Base-by-base conservation (phyloP, 2,329 filamentous ascomycete genomes). In the Diaporthe sp. region DNA sequence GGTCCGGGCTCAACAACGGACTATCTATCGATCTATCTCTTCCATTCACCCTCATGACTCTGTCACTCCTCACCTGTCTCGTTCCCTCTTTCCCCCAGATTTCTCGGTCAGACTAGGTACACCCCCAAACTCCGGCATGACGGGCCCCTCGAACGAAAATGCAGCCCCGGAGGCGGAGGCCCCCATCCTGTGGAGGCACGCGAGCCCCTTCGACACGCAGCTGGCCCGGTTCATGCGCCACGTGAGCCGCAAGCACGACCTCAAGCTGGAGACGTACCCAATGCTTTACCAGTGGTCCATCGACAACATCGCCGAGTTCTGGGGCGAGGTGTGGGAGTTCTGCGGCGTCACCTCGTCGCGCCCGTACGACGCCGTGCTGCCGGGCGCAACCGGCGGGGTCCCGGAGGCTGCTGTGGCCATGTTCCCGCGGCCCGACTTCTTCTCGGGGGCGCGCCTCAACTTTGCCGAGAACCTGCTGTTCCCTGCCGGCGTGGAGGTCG, bases 401-500 rank as follows among this genome's bases (percentile, higher is more conserved):
- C 57, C 86, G 98, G 25, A 90, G 94, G 34, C 82, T 89, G 55
- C 84, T 90, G 73, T 89, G 92, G 8, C 91, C 62, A 94, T 98
- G 89, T 98, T 95, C 80, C 96, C 96, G 34, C 92, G 95, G 34
- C 96, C 96, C 10, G 87, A 92, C 76, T 98, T 98, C 87, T 98
- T 98, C 83, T 84, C 91, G 74, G 93, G 93, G 13, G 90, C 94
- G 19, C 92, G 88, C 75, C 88, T 98, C 78, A 99, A 98, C 84
- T 98, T 98, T 82, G 96, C 96, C 37, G 95, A 98, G 86, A 99
- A 99, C 83, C 88, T 98, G 72, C 91, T 99, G 4, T 98, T 93
- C 82, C 96, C 96, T 4, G 88, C 87, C 68, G 86, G 89, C 51
- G 85, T 84, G 31, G 80, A 85, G 19, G 84, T 92, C 9, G 86